Conservation (phyloP, 495 filamentous ascomycete genomes). For the Talaromyces liani region DNA sequence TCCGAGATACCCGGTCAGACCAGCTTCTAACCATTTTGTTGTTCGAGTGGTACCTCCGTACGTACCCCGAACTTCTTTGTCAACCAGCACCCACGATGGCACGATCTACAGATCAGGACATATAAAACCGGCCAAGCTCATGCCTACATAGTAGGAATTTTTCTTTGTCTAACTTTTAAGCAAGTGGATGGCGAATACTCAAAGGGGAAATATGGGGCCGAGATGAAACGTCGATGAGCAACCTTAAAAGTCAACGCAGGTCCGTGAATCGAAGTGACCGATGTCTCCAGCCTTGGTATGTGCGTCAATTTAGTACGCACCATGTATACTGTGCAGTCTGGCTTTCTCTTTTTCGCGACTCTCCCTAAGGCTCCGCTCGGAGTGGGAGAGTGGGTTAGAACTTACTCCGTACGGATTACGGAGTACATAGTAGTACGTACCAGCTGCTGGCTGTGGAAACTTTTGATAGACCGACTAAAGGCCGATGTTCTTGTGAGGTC, state of each 20-base stretch:
- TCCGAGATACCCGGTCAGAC: background rate
- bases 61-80: background rate
- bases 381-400: background rate
- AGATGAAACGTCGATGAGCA: background rate
- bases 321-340: background rate
- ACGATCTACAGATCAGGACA: background rate
- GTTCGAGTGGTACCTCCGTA: background rate
- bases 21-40: background rate
- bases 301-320: background rate
- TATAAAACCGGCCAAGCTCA: background rate
- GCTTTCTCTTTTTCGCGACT: background rate
- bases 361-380: background rate
- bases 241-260: background rate
- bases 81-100: background rate
- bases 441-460: background rate
- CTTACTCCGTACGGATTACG: background rate
- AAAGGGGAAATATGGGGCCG: slow-evolving; percentile 1
- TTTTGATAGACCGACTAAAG: background rate
- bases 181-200: background rate
- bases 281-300: background rate
- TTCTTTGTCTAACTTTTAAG: background rate
- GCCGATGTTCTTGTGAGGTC: background rate
- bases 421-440: slow-evolving; percentile 1
- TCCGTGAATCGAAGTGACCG: background rate
- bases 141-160: background rate